Conservation (phyloP, 139 green algal genomes). For the Auxenochlorella pyrenoidosa region DNA sequence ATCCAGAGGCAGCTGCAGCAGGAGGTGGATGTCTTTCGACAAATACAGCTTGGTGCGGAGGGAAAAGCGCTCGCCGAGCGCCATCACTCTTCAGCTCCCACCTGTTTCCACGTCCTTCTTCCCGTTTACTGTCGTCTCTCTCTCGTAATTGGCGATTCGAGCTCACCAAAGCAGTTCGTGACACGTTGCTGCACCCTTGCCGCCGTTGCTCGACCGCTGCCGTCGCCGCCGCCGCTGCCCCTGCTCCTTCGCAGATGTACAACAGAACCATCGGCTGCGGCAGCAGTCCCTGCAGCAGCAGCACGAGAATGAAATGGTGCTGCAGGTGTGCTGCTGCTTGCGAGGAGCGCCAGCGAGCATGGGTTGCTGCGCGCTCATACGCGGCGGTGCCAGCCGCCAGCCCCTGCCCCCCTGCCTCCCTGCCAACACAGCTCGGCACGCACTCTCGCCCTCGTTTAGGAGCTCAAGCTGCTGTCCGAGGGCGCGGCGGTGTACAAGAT, state of each 20-base stretch:
- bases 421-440: neutral
- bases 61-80: neutral
- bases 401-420: no score
- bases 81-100: neutral
- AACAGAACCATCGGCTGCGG: constrained; percentile 54
- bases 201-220: no score
- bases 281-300: constrained; percentile 71
- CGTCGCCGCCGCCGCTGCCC: neutral
- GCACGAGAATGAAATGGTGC: constrained; percentile 79
- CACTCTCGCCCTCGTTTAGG: constrained; percentile 56
- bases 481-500: constrained; percentile 90
- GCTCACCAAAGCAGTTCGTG: no score
- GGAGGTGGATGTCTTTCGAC: neutral
- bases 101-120: no score
- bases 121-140: no score
- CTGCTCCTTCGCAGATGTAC: constrained; percentile 53
- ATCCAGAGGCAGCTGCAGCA: constrained; percentile 24
- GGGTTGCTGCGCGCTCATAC: no score
- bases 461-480: constrained; percentile 82
- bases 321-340: constrained; percentile 50
- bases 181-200: neutral
- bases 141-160: no score
- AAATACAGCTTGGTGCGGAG: constrained; percentile 23
- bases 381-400: no score
- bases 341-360: neutral